Evolutionary conservation across 2,329 filamentous ascomycete genomes (phyloP), one percentile per base, ranked within the genome.

Genomic region (Zelopaecilomyces penicillatus): DNA sequence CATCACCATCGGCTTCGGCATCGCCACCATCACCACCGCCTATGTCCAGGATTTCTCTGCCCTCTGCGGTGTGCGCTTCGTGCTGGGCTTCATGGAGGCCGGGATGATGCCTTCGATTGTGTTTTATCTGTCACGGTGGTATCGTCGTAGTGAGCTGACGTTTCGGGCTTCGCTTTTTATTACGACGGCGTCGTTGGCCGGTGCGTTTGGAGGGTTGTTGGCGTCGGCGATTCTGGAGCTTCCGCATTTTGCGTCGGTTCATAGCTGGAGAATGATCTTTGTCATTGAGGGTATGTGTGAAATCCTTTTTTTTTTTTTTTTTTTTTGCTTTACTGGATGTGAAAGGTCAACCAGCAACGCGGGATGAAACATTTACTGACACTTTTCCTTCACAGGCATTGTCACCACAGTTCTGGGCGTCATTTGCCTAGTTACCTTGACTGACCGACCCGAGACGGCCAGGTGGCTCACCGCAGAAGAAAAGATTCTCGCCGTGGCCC

Each of bases 251-350:
- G 82, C 80, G 5, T 58, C 66, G 4, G 61, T 85, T 0, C 65
- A 64, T 27, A 64, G 61, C 5, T 87, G 83, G 83, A 68, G 81
- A 6, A 84, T 85, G 80, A 83, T 86, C 42, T 86, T 19, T 19
- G 19, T 19, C 19, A 19, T 19, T 19, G 19, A 19, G 19, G 19
- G 19, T 19, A 19, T 19, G 19, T 19, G 19, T 19, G 19, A 19
- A 19, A 19, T 19, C 19, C 19, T 2, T 19, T 86, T 44, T 74
- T 72, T 45, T 50, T 2, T 19, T 86, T 44, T 74, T 72, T 45
- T 50, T 27, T 19, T 34, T 35, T 31, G 30, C 19, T 19, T 19
- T 19, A 19, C 19, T 19, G 19, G 19, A 19, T 19, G 19, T 19
- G 19, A 19, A 19, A 2, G 19, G 19, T 19, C 19, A 19, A 19